Conservation (phyloP, 2,329 filamentous ascomycete genomes). For the Shiraia sp. region DNA sequence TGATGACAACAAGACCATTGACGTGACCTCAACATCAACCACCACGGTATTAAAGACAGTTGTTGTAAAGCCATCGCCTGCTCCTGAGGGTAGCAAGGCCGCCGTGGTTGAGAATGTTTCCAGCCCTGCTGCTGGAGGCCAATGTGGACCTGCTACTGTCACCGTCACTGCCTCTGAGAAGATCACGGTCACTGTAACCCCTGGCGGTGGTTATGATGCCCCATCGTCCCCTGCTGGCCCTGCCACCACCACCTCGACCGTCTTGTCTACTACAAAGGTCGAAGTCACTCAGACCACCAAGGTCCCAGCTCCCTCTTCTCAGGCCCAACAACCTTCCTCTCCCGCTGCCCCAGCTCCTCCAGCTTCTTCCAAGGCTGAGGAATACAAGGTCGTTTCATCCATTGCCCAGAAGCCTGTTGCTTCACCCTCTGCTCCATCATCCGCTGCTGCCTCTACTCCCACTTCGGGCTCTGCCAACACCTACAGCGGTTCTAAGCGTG, state of each 20-base stretch:
- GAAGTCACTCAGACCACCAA: neutral
- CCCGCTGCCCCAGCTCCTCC: conserved; percentile 4
- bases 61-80: conserved; percentile 24
- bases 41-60: conserved; percentile 31
- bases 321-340: conserved; percentile 1
- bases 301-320: neutral
- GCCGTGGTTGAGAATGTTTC: conserved; percentile 21
- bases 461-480: conserved; percentile 24
- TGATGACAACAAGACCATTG: conserved; percentile 24
- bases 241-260: conserved; percentile 12
- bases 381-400: conserved; percentile 16
- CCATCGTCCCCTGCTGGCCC: conserved; percentile 17
- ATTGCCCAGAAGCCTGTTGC: conserved; percentile 12
- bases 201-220: conserved; percentile 20
- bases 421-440: conserved; percentile 7
- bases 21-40: conserved; percentile 29
- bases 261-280: conserved; percentile 8
- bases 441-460: conserved; percentile 17
- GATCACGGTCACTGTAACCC: conserved; percentile 47
- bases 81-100: conserved; percentile 3
- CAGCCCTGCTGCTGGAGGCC: conserved; percentile 19
- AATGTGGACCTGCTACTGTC: conserved; percentile 35
- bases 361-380: conserved; percentile 14
- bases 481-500: conserved; percentile 60
- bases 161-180: conserved; percentile 47